A percentile compares a stretch with the other conserved stretches of the same genome.
Conservation (phyloP, 257 asterid species). For the Solanum pennellii region DNA sequence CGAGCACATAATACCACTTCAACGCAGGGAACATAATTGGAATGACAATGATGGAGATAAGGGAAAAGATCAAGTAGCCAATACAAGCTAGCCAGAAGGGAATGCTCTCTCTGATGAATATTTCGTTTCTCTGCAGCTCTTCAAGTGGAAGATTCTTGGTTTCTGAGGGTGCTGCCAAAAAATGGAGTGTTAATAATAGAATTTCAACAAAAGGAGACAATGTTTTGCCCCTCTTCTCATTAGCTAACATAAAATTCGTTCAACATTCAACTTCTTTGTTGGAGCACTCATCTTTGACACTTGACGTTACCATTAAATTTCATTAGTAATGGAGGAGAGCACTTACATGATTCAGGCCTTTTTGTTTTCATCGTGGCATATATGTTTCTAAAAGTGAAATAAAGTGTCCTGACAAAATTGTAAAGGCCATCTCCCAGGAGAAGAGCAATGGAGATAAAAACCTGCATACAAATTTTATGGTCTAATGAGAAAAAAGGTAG, state of each 20-base stretch:
- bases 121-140: slow-evolving; percentile 30
- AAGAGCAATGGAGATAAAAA: slow-evolving; percentile 71
- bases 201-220: not conserved
- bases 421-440: slow-evolving; percentile 83
- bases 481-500: not conserved
- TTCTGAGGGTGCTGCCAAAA: slow-evolving; percentile 23
- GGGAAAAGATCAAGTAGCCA: slow-evolving; percentile 45
- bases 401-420: slow-evolving; percentile 58
- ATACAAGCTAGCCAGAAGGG: slow-evolving; percentile 52
- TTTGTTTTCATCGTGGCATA: slow-evolving; percentile 29
- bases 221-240: not conserved
- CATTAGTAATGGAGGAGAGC: not conserved
- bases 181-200: not conserved
- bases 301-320: not conserved
- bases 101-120: slow-evolving; percentile 49
- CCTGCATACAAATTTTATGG: slow-evolving; percentile 28
- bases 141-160: slow-evolving; percentile 12
- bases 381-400: slow-evolving; percentile 42
- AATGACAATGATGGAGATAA: slow-evolving; percentile 38
- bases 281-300: not conserved
- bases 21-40: slow-evolving; percentile 68
- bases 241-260: not conserved
- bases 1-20: slow-evolving; percentile 50
- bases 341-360: slow-evolving; percentile 25
- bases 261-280: not conserved